Percentiles rank a stretch among this genome's conserved stretches.
These are phyloP conservation scores for Collybia mongolica DNA, from an alignment of 768 basidiomycete species.

Conservation along the genomic window DNA sequence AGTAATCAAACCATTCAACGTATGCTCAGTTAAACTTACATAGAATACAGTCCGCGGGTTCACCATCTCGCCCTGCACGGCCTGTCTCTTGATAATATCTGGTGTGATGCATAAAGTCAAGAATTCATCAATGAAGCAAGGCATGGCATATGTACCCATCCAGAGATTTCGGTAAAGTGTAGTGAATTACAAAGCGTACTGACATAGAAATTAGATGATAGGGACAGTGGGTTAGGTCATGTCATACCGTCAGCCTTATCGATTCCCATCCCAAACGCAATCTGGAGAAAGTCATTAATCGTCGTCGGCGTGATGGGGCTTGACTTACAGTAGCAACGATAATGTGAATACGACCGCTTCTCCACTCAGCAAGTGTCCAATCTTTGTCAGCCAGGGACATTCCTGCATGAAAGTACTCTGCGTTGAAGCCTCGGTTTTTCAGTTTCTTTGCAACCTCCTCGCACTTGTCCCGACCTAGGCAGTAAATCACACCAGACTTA, in stretches of 20 bases:
- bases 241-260: conserved; percentile 75
- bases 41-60: conserved; percentile 80
- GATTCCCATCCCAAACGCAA: conserved; percentile 98
- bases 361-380: conserved; percentile 70
- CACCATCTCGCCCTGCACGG: conserved; percentile 90
- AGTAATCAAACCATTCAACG: conserved; percentile 2
- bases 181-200: conserved; percentile 94
- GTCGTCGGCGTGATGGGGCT: conserved; percentile 3
- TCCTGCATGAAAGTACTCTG: conserved; percentile 85
- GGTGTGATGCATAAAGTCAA: conserved; percentile 6
- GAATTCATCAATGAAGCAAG: background rate
- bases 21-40: conserved; percentile 48
- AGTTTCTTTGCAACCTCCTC: conserved; percentile 78
- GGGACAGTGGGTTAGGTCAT: background rate
- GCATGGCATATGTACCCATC: conserved; percentile 59
- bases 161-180: conserved; percentile 76
- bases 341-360: conserved; percentile 64
- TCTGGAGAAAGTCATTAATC: conserved; percentile 37
- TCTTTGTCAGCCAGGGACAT: conserved; percentile 65
- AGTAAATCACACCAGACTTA: conserved; percentile 86
- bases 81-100: conserved; percentile 97
- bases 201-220: background rate
- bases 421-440: conserved; percentile 55
- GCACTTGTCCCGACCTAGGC: conserved; percentile 65
- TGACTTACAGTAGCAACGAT: conserved; percentile 87